phyloP scores from a whole-genome alignment of 371 early-diverging fungal species.

The Lichtheimia ornata region DNA sequence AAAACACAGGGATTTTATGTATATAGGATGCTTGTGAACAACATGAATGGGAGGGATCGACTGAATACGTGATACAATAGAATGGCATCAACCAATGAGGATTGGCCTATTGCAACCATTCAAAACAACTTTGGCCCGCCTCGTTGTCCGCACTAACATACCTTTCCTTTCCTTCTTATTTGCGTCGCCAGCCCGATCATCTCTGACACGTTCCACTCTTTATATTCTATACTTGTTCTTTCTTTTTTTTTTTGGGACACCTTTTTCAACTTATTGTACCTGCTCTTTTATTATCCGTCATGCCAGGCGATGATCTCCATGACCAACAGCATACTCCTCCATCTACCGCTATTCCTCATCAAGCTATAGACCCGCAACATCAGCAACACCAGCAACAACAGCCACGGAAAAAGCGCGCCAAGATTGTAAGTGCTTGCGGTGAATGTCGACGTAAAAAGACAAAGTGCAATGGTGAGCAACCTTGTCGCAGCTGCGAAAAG shows the following conservation, averaged over 20 bases:
- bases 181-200: background rate
- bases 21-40: too few relatives aligned
- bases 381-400: conserved; percentile 11
- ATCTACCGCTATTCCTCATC: background rate
- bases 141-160: too few relatives aligned
- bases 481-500: conserved; percentile 64
- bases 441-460: conserved; percentile 58
- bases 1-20: too few relatives aligned
- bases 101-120: too few relatives aligned
- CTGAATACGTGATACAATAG: too few relatives aligned
- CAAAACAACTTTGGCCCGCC: too few relatives aligned
- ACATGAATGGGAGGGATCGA: too few relatives aligned
- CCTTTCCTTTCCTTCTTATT: too few relatives aligned
- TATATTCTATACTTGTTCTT: background rate
- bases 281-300: conserved; percentile 4
- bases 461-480: conserved; percentile 61
- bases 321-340: conserved; percentile 13
- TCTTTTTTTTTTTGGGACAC: background rate
- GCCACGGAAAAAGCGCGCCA: conserved; percentile 57
- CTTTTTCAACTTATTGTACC: background rate
- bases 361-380: conserved; percentile 2
- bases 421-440: conserved; percentile 63
- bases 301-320: conserved; percentile 24
- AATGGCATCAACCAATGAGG: too few relatives aligned
- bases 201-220: conserved; percentile 2